A percentile compares a stretch with the other conserved stretches of the same genome.
Evolutionary conservation across 2,329 filamentous ascomycete genomes (phyloP).

Genomic region (Fusarium bactridioides): DNA sequence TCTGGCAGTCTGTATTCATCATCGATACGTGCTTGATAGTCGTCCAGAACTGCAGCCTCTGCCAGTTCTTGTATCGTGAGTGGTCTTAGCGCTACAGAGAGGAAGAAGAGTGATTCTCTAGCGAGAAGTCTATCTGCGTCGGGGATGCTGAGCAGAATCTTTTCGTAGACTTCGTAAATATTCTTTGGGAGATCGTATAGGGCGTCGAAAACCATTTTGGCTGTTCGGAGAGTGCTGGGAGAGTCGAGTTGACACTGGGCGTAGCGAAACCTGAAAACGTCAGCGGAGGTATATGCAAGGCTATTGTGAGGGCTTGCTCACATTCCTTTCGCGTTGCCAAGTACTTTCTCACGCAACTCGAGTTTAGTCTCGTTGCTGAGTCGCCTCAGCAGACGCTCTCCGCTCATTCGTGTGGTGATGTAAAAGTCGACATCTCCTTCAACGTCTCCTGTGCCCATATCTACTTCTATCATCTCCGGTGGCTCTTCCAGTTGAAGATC

Average conservation of each 20-base stretch:
- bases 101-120: background rate
- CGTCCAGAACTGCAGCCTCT: background rate
- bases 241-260: background rate
- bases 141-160: background rate
- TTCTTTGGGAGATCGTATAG: background rate
- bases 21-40: rapidly evolving
- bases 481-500: background rate
- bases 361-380: background rate
- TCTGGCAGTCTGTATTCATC: rapidly evolving
- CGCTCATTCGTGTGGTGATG: background rate
- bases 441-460: background rate
- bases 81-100: background rate
- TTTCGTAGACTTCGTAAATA: background rate
- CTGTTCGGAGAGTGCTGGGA: background rate
- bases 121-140: background rate
- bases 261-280: background rate
- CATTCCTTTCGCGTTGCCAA: background rate
- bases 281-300: background rate
- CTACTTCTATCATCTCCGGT: rapidly evolving
- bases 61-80: background rate
- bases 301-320: background rate
- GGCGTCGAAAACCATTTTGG: background rate
- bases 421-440: background rate
- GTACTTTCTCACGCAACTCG: background rate
- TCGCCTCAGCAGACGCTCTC: background rate